Percentiles rank a stretch among this genome's conserved stretches.
These are phyloP conservation scores for Cladophialophora carrionii DNA, from an alignment of 2,329 filamentous ascomycete genomes.

Conservation along the genomic window DNA sequence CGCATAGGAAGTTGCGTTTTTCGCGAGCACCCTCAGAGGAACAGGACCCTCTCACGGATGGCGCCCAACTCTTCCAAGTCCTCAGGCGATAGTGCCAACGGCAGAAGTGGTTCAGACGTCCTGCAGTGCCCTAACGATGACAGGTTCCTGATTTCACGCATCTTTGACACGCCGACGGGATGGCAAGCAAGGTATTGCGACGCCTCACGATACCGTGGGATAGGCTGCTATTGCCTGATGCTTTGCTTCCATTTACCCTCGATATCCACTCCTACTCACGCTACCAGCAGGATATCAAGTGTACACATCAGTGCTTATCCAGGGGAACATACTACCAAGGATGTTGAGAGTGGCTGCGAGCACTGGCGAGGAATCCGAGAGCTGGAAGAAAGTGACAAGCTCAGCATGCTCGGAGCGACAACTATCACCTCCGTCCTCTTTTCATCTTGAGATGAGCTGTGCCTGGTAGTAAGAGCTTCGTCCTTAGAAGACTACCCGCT, in stretches of 20 bases:
- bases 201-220: neutral
- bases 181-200: neutral
- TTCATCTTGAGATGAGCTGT: neutral
- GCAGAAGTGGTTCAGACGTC: neutral
- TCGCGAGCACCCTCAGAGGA: neutral
- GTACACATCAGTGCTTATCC: neutral
- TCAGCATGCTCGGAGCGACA: neutral
- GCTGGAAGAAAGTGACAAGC: neutral
- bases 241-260: neutral
- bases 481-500: neutral
- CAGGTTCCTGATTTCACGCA: neutral
- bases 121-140: neutral
- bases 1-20: neutral
- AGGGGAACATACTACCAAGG: neutral
- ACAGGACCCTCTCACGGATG: neutral
- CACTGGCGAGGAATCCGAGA: neutral
- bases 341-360: neutral
- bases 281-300: neutral
- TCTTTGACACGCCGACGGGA: neutral
- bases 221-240: neutral
- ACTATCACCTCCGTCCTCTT: neutral
- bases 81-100: neutral
- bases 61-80: neutral
- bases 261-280: neutral
- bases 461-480: neutral